These are phyloP conservation scores for Pisolithus albus DNA, from an alignment of 768 basidiomycete genomes.

Conservation along the genomic window DNA sequence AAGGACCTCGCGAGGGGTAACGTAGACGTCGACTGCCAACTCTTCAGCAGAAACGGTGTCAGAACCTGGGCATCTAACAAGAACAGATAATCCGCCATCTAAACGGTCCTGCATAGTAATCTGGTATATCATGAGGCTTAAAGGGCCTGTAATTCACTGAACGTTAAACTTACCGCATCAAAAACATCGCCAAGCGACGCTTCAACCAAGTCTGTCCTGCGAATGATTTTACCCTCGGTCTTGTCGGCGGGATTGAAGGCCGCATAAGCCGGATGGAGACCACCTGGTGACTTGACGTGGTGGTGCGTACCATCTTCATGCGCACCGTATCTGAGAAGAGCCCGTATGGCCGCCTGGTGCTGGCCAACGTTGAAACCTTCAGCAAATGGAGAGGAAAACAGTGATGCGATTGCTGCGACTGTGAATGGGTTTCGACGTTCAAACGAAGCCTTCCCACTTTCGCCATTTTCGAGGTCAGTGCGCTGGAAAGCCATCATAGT, in stretches of 20 bases:
- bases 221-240: not conserved
- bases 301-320: conserved; percentile 3
- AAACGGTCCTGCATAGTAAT: conserved; percentile 4
- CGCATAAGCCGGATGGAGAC: not conserved
- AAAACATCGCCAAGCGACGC: not conserved
- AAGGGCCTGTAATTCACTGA: not conserved
- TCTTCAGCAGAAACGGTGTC: not conserved
- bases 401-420: too few species aligned
- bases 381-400: too few species aligned
- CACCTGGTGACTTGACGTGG: not conserved
- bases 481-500: too few species aligned
- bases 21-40: conserved; percentile 3
- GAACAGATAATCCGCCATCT: conserved; percentile 3
- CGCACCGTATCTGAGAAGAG: not conserved
- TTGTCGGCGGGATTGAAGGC: not conserved
- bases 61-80: conserved; percentile 3
- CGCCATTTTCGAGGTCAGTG: too few species aligned
- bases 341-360: not conserved
- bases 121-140: not conserved
- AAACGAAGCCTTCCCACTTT: too few species aligned
- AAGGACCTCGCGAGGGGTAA: not conserved
- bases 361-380: not conserved
- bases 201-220: not conserved
- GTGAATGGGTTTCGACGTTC: too few species aligned
- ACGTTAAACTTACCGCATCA: conserved; percentile 1